Percentiles rank a stretch among this genome's conserved stretches.
Conservation (phyloP, 352 stramenopile species). For the Stephanocyclus meneghinianus region DNA sequence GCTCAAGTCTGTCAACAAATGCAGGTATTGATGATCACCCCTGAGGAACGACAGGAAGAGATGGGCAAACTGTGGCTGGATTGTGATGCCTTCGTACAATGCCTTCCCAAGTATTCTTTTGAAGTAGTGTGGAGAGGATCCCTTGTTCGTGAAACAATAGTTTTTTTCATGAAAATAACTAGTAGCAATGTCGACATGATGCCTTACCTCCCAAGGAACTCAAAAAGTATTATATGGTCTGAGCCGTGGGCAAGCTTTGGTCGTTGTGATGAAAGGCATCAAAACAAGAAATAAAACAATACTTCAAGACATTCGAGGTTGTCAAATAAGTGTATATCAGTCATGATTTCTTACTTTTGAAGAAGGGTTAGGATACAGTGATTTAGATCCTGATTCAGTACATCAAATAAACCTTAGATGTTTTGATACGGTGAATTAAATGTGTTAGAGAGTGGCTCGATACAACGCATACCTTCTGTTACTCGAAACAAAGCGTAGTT, state of each 20-base stretch:
- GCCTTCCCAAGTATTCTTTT: constrained; percentile 64
- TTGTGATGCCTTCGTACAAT: constrained; percentile 93
- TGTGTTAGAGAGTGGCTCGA: neutral
- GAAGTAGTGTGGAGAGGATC: neutral
- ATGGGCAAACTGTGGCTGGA: constrained; percentile 93
- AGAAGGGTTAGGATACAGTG: constrained; percentile 92
- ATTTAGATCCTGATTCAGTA: constrained; percentile 74
- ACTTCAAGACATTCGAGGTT: too few relatives aligned
- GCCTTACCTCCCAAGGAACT: constrained; percentile 88
- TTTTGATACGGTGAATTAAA: neutral
- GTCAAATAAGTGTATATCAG: neutral
- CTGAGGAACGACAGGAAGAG: constrained; percentile 91
- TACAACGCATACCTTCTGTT: constrained; percentile 53
- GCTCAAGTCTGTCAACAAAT: constrained; percentile 90
- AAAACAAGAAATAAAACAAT: too few relatives aligned
- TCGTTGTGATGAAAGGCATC: neutral
- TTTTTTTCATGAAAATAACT: constrained; percentile 6
- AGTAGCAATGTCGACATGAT: constrained; percentile 90
- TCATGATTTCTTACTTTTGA: constrained; percentile 53
- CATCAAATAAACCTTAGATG: neutral
- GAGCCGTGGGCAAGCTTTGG: constrained; percentile 83
- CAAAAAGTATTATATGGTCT: constrained; percentile 90
- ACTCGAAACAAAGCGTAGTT: constrained; percentile 90
- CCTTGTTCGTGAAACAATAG: neutral
- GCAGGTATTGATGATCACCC: constrained; percentile 85